Percentiles rank a stretch among this genome's conserved stretches.
Evolutionary conservation across 768 basidiomycete species (phyloP).

Genomic region (Tricholoma furcatifolium): DNA sequence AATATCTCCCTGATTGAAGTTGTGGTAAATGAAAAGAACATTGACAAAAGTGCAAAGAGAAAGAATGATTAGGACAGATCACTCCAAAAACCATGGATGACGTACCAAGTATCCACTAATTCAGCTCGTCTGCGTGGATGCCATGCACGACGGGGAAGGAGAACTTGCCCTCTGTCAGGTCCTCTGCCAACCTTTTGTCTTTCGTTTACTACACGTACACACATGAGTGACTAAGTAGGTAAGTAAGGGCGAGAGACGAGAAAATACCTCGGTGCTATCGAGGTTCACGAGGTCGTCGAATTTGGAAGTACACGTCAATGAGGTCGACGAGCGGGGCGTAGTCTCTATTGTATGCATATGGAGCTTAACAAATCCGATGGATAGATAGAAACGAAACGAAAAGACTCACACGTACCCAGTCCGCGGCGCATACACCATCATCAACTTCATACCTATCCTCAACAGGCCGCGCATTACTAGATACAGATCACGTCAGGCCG

Average conservation of each 20-base stretch:
- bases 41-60: too few relatives aligned
- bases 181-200: slow-evolving; percentile 90
- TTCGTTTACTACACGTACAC: slow-evolving; percentile 60
- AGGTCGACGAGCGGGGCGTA: slow-evolving; percentile 93
- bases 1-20: too few relatives aligned
- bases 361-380: not conserved
- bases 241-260: not conserved
- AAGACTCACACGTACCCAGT: slow-evolving; percentile 54
- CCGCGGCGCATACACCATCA: slow-evolving; percentile 86
- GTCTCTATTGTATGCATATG: slow-evolving; percentile 48
- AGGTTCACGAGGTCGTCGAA: slow-evolving; percentile 97
- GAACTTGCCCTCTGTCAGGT: slow-evolving; percentile 96
- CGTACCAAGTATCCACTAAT: slow-evolving; percentile 82
- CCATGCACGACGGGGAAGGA: slow-evolving; percentile 94
- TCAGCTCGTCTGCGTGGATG: slow-evolving; percentile 73
- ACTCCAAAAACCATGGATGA: too few relatives aligned
- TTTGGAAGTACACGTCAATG: slow-evolving; percentile 93
- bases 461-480: slow-evolving; percentile 43
- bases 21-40: too few relatives aligned
- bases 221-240: not conserved
- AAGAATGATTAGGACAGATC: too few relatives aligned
- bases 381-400: not conserved
- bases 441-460: slow-evolving; percentile 88
- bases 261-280: slow-evolving; percentile 82
- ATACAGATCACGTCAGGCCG: too few relatives aligned